Base-by-base conservation (phyloP, 305 asterid species). In the Fraxinus greggii region DNA sequence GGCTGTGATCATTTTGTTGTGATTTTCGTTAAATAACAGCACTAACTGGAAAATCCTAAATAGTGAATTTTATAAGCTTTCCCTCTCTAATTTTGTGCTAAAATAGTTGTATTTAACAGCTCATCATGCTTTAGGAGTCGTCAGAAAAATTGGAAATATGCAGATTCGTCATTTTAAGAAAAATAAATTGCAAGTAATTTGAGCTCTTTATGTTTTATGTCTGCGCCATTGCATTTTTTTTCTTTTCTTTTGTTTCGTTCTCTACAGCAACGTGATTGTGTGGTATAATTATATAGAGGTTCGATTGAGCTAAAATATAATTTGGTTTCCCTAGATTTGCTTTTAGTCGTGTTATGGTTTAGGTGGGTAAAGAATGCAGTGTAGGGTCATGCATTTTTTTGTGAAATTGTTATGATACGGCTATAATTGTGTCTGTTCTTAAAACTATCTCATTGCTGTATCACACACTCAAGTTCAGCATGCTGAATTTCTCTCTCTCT, bases 331-430 rank as follows among this genome's bases (percentile, higher is more conserved):
- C 75, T 67, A 29, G 21, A 29, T 67, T 15, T 29, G 4, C 75
- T 29, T 67, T 67, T 28, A 5, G 0, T 29, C 21, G 5, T 67
- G 75, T 67, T 29, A 13, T 67, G 75, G 38, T 67, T 67, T 67
- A 2, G 7, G 33, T 63, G 13, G 72, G 32, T 17, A 4, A 63
- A 63, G 72, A 10, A 8, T 63, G 33, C n/a, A 0, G 33, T 63
- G 72, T 63, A 24, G 13, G 7, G 72, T 24, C 0, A 24, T 63
- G 9, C 72, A 23, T 29, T 63, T 28, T 61, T 81, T 80, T 79
- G 72, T 79, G 90, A 86, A 51, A 51, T 51, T 51, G 61, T 5
- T 4, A 21, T 72, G 97, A 93, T 80, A 80, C 84, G 13, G 51
- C 36, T 65, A 54, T 67, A 35, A 77, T 42, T 56, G 29, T 38